These are phyloP conservation scores for Annulohypoxylon moriforme DNA, from an alignment of 495 filamentous ascomycete species.

Conservation along the genomic window DNA sequence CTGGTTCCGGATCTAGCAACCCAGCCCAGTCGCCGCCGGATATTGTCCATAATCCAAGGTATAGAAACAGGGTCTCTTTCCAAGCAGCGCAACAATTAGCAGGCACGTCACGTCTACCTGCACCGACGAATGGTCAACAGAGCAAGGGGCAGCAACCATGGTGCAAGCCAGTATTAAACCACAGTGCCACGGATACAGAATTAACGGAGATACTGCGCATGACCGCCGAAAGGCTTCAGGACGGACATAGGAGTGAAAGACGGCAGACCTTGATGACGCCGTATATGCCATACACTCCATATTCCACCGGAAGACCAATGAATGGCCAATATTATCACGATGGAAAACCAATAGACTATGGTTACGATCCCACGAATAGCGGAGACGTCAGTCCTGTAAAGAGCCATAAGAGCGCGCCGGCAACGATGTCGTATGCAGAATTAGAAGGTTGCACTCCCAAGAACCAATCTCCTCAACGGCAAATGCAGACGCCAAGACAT, in stretches of 20 bases:
- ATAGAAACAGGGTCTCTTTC: slow-evolving; percentile 25
- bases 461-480: slow-evolving; percentile 11
- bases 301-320: neutral
- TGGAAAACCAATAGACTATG: neutral
- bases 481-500: slow-evolving; percentile 31
- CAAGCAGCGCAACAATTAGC: slow-evolving; percentile 43
- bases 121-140: slow-evolving; percentile 25
- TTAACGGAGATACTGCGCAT: slow-evolving; percentile 56
- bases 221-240: slow-evolving; percentile 56
- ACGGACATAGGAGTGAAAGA: slow-evolving; percentile 45
- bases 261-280: slow-evolving; percentile 43
- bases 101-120: slow-evolving; percentile 38
- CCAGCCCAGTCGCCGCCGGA: slow-evolving; percentile 31
- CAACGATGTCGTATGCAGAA: slow-evolving; percentile 37
- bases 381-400: slow-evolving; percentile 41
- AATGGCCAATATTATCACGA: neutral
- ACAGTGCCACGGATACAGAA: slow-evolving; percentile 54
- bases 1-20: slow-evolving; percentile 12
- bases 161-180: slow-evolving; percentile 36
- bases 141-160: slow-evolving; percentile 25
- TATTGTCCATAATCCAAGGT: slow-evolving; percentile 32
- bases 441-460: slow-evolving; percentile 28
- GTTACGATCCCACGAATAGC: slow-evolving; percentile 6
- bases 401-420: slow-evolving; percentile 47
- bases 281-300: neutral